Evolutionary conservation across 768 basidiomycete genomes (phyloP), one percentile per base, ranked within the genome.

Genomic region (Panus rudis): DNA sequence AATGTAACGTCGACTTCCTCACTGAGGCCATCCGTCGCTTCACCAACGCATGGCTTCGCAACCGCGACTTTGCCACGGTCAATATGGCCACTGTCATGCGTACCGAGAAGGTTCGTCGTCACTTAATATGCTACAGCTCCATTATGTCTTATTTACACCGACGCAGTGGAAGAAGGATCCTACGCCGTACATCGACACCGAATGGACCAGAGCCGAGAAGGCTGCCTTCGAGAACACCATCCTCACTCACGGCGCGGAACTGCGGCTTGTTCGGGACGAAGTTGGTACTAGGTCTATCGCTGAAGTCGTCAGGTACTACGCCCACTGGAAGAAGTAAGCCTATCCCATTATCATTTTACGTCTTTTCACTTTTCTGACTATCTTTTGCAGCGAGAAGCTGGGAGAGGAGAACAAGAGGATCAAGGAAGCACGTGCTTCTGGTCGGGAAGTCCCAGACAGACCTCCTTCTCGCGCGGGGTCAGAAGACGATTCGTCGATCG

Each of bases 251-350:
- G 84, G 85, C 23, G 82, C 87, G 11, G 89, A 92, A 57, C 78
- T 92, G 41, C 79, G 86, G 30, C 75, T 77, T 4, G 83, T 90
- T 20, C 69, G 80, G 39, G 84, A 87, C 22, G 85, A 89, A 55
- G 72, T 92, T 32, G 72, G 71, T 19, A 76, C 79, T 3, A 70
- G 88, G 43, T 68, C 79, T 1, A 73, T 89, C 55, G 69, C 75
- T 22, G 90, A 92, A 55, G 77, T 90, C 5, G 88, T 92, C 22
- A 76, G 87, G 14, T 90, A 81, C 62, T 92, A 87, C 52, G 84
- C 80, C 3, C 81, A 77, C 47, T 92, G 89, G 89, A 92, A 92
- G 68, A 86, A 76, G 89, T 88, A 54, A 28, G 63, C 37, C 3
- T 26, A 11, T 22, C 24, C 12, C 50, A 16, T 46, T 31, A 37